Conservation (phyloP, 2,329 filamentous ascomycete species). For the Aspergillus sojae region DNA sequence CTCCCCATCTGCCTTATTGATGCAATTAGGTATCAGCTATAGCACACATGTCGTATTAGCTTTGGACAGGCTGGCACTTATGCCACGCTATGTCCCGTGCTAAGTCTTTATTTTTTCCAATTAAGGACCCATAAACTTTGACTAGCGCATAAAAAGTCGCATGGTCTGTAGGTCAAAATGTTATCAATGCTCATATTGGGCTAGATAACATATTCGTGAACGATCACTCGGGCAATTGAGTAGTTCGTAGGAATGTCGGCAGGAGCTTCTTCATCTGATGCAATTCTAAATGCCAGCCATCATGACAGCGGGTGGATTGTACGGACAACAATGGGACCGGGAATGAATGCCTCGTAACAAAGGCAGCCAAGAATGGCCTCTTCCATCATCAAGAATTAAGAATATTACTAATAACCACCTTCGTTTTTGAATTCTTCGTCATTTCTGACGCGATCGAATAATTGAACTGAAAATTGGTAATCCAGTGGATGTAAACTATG, state of each 20-base stretch:
- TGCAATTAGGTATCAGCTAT: not conserved
- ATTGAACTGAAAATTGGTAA: not conserved
- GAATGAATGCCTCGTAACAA: not conserved
- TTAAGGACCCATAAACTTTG: not conserved
- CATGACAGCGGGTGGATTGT: not conserved
- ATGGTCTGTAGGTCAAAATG: not conserved
- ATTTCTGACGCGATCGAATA: not conserved
- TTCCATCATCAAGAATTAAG: not conserved
- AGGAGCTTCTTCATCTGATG: not conserved
- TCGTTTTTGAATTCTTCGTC: not conserved
- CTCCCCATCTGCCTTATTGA: not conserved
- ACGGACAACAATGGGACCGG: not conserved
- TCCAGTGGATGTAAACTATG: not conserved
- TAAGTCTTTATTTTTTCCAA: not conserved
- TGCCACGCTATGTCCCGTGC: not conserved
- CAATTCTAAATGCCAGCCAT: not conserved
- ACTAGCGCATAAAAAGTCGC: not conserved
- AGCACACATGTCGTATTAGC: not conserved
- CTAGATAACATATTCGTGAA: not conserved
- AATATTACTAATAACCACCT: not conserved
- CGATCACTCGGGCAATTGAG: constrained; percentile 4
- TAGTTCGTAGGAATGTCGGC: not conserved
- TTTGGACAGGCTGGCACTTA: not conserved
- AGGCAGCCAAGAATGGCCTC: not conserved
- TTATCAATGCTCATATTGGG: not conserved